Percentiles rank a stretch among this genome's conserved stretches.
Evolutionary conservation across 768 basidiomycete species (phyloP).

Genomic region (Pleurotus ostreatus): DNA sequence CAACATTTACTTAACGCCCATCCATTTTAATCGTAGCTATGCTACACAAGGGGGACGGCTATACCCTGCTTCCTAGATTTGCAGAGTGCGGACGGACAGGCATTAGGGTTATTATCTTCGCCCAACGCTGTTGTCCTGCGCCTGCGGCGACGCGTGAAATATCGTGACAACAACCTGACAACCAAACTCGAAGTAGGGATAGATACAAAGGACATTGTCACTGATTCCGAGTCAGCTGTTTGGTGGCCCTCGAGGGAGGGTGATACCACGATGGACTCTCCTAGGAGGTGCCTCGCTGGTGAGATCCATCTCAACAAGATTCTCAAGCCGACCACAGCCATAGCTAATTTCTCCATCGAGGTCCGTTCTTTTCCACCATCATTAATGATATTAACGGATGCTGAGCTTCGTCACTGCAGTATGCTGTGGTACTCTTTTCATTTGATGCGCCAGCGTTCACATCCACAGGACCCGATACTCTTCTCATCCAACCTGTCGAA

Average conservation of each 20-base stretch:
- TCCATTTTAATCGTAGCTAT: slow-evolving; percentile 23
- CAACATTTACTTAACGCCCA: not conserved
- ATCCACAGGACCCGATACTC: slow-evolving; percentile 17
- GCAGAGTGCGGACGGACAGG: slow-evolving; percentile 27
- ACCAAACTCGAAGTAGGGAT: slow-evolving; percentile 5
- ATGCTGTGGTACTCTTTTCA: slow-evolving; percentile 33
- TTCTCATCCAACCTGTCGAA: slow-evolving; percentile 27
- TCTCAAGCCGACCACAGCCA: slow-evolving; percentile 31
- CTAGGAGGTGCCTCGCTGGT: slow-evolving; percentile 24
- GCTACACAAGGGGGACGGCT: slow-evolving; percentile 35
- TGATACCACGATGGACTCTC: slow-evolving; percentile 5
- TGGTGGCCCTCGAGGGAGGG: slow-evolving; percentile 28
- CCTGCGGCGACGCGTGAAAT: slow-evolving; percentile 23
- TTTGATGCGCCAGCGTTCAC: slow-evolving; percentile 29
- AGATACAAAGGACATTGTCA: slow-evolving; percentile 22
- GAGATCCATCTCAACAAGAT: slow-evolving; percentile 32
- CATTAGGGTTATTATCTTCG: slow-evolving; percentile 29
- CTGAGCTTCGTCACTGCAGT: slow-evolving; percentile 20
- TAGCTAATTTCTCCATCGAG: slow-evolving; percentile 34
- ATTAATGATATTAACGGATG: not conserved
- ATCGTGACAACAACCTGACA: slow-evolving; percentile 11
- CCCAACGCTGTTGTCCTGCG: slow-evolving; percentile 29
- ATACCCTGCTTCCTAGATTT: slow-evolving; percentile 33
- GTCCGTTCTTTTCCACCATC: slow-evolving; percentile 16
- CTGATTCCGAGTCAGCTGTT: slow-evolving; percentile 23